Conservation (phyloP, 2,329 filamentous ascomycete species). For the Fusarium kyushuense region DNA sequence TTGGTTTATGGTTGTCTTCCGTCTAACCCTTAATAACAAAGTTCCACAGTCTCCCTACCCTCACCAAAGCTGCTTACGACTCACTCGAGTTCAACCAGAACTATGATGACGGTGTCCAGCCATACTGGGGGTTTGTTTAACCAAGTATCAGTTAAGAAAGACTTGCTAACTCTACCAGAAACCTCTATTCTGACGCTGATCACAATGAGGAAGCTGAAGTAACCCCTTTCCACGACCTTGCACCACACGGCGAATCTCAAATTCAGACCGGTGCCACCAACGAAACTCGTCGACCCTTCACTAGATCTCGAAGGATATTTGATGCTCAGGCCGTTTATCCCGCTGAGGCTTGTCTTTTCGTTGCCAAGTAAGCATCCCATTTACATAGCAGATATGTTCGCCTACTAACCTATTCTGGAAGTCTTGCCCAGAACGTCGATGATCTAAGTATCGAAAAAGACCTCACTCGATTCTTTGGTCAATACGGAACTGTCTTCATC, state of each 20-base stretch:
- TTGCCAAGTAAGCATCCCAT: conserved; percentile 69
- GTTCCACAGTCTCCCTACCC: conserved; percentile 13
- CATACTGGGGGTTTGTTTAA: conserved; percentile 5
- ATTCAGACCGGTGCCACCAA: too few species aligned
- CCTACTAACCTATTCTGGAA: conserved; percentile 46
- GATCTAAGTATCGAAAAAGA: conserved; percentile 65
- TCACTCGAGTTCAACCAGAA: not conserved
- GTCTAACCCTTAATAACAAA: conserved; percentile 3
- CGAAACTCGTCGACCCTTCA: not conserved
- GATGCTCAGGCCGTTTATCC: conserved; percentile 67
- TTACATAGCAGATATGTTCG: too few species aligned
- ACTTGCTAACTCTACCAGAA: conserved; percentile 10
- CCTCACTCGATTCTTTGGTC: conserved; percentile 64
- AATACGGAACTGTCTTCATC: conserved; percentile 69
- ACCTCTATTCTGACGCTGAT: not conserved
- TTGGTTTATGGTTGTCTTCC: too few species aligned
- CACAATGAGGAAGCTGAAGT: not conserved
- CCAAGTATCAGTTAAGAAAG: not conserved
- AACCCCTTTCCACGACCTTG: not conserved
- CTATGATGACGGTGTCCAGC: not conserved
- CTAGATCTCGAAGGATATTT: conserved; percentile 31
- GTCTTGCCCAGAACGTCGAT: conserved; percentile 63
- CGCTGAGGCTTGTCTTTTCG: conserved; percentile 70
- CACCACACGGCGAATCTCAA: not conserved
- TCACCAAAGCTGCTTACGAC: not conserved